phyloP scores from a whole-genome alignment of 257 asterid genomes.

The Solanum okadae region DNA sequence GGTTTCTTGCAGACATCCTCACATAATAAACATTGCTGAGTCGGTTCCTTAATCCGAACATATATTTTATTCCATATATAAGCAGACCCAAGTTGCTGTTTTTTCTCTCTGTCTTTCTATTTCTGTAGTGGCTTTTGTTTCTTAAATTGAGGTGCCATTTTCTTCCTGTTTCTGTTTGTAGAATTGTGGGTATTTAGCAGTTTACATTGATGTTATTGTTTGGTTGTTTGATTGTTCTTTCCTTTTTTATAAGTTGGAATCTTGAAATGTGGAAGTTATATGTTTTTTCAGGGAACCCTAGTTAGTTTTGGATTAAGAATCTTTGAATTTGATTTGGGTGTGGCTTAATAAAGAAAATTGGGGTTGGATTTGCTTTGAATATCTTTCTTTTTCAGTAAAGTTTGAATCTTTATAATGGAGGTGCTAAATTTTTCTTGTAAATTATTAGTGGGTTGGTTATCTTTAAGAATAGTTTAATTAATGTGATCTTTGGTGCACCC shows the following conservation, averaged over 20 bases:
- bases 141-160: neutral
- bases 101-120: neutral
- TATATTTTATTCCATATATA: neutral
- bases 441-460: neutral
- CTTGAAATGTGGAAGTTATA: neutral
- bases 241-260: neutral
- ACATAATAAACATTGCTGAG: neutral
- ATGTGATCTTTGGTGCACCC: neutral
- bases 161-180: neutral
- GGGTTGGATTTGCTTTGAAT: neutral
- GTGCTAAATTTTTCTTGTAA: neutral
- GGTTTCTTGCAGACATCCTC: conserved; percentile 2
- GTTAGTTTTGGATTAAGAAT: neutral
- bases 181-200: neutral
- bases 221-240: neutral
- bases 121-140: neutral
- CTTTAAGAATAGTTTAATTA: neutral
- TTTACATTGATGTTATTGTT: neutral
- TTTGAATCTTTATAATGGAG: neutral
- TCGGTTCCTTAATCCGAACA: conserved; percentile 5
- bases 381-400: neutral
- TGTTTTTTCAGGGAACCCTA: neutral
- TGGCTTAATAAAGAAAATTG: neutral
- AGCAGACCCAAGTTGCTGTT: neutral
- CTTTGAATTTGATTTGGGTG: neutral